Evolutionary conservation across 306 rosid species (phyloP).

Genomic region (Vigna trinervia): DNA sequence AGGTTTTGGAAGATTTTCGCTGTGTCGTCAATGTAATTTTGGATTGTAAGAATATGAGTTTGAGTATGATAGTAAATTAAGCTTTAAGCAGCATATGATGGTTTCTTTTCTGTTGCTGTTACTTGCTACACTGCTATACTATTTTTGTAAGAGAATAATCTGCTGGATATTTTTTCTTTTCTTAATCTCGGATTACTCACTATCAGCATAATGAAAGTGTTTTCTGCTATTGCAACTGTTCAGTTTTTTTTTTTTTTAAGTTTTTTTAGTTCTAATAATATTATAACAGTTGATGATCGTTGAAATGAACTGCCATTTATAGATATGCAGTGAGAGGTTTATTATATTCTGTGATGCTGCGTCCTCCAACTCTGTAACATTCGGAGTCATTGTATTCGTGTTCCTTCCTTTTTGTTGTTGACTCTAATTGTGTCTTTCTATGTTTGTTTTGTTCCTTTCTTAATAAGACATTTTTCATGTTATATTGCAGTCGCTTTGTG

Average conservation of each 20-base stretch:
- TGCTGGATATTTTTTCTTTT: not conserved
- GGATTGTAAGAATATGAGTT: not conserved
- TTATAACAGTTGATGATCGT: not conserved
- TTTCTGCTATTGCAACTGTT: not conserved
- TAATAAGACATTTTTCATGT: constrained; percentile 1
- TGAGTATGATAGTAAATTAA: constrained; percentile 8
- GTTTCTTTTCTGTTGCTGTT: not conserved
- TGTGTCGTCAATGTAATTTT: not conserved
- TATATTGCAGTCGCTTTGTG: constrained; percentile 87
- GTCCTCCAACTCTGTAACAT: not conserved
- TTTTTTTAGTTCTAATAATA: not conserved
- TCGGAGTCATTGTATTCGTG: constrained; percentile 2
- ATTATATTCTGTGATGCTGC: not conserved
- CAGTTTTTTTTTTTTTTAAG: not conserved
- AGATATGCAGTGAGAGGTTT: not conserved
- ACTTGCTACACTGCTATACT: not conserved
- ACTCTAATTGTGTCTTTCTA: constrained; percentile 1
- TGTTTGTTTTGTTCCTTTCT: not conserved
- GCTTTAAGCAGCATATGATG: constrained; percentile 20
- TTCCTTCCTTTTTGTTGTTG: constrained; percentile 9
- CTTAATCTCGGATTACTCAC: not conserved
- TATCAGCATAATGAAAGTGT: not conserved
- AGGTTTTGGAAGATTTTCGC: not conserved
- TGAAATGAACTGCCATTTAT: constrained; percentile 12
- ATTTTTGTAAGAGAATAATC: constrained; percentile 6